Evolutionary conservation across 768 basidiomycete species (phyloP).

Genomic region (Rhodotorula toruloides): DNA sequence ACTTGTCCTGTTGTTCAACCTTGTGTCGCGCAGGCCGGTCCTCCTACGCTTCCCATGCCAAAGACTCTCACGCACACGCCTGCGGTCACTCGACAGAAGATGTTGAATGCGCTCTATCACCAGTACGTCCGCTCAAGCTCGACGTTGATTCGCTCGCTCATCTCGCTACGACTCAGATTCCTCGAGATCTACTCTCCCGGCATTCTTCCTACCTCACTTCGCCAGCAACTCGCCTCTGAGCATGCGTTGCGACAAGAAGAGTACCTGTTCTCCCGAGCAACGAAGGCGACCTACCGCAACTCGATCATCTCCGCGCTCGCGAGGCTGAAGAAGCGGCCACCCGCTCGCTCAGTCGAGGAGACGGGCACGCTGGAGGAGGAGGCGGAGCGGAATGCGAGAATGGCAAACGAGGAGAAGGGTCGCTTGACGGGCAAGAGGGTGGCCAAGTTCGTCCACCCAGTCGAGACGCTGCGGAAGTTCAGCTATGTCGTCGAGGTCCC

Average conservation of each 20-base stretch:
- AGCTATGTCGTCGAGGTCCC: constrained; percentile 59
- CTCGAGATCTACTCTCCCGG: constrained; percentile 32
- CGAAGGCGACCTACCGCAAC: constrained; percentile 75
- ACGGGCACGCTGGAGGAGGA: constrained; percentile 47
- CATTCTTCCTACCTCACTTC: constrained; percentile 16
- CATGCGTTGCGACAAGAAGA: constrained; percentile 78
- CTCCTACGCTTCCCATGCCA: constrained; percentile 10
- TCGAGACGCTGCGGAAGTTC: constrained; percentile 19
- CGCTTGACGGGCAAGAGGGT: constrained; percentile 39
- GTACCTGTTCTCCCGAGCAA: constrained; percentile 68
- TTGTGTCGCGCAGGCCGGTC: constrained; percentile 13
- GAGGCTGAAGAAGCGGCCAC: constrained; percentile 54
- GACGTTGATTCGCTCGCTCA: background rate
- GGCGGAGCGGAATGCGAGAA: constrained; percentile 29
- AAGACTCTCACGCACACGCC: constrained; percentile 16
- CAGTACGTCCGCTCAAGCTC: constrained; percentile 7
- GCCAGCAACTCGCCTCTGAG: constrained; percentile 58
- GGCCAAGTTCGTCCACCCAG: constrained; percentile 5
- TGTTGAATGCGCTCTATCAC: constrained; percentile 21
- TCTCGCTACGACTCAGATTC: constrained; percentile 13
- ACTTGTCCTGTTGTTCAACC: background rate
- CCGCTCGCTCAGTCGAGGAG: constrained; percentile 52
- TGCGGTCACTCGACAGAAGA: constrained; percentile 22
- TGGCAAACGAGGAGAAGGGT: constrained; percentile 43
- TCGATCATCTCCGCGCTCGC: constrained; percentile 59